Evolutionary conservation across 257 asterid species (phyloP).

Genomic region (Mentha longifolia): DNA sequence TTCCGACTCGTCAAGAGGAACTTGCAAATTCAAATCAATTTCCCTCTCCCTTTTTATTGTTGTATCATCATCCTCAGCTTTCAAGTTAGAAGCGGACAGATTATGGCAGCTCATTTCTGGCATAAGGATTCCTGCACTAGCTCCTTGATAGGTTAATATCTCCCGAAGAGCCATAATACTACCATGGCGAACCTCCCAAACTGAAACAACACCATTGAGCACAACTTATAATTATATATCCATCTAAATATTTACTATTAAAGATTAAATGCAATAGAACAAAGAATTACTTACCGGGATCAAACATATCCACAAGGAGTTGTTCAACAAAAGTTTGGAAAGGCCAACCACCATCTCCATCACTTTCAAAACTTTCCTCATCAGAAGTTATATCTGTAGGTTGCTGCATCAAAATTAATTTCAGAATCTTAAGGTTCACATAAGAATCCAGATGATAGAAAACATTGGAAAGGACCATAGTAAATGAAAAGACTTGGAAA

Average conservation of each 20-base stretch:
- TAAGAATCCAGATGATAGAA: constrained; percentile 7
- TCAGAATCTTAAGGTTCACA: constrained; percentile 34
- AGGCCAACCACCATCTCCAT: constrained; percentile 91
- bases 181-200: constrained; percentile 99
- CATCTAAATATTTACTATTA: neutral
- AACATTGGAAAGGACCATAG: neutral
- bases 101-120: constrained; percentile 56
- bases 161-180: constrained; percentile 99
- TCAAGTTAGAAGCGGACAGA: constrained; percentile 39
- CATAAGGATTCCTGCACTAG: constrained; percentile 77
- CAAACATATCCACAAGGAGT: constrained; percentile 94
- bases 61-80: constrained; percentile 46
- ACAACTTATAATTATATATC: constrained; percentile 21
- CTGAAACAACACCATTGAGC: constrained; percentile 47
- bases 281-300: constrained; percentile 62
- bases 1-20: constrained; percentile 61
- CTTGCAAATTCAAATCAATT: constrained; percentile 73
- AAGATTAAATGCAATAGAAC: constrained; percentile 18
- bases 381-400: constrained; percentile 69
- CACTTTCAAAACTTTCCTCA: constrained; percentile 78
- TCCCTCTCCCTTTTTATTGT: constrained; percentile 64
- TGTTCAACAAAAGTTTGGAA: constrained; percentile 90
- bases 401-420: constrained; percentile 66
- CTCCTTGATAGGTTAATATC: constrained; percentile 94
- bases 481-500: constrained; percentile 25